A percentile compares a stretch with the other conserved stretches of the same genome.
Evolutionary conservation across 805 yeast species (phyloP).

Genomic region (Maudiozyma saulgeensis): DNA sequence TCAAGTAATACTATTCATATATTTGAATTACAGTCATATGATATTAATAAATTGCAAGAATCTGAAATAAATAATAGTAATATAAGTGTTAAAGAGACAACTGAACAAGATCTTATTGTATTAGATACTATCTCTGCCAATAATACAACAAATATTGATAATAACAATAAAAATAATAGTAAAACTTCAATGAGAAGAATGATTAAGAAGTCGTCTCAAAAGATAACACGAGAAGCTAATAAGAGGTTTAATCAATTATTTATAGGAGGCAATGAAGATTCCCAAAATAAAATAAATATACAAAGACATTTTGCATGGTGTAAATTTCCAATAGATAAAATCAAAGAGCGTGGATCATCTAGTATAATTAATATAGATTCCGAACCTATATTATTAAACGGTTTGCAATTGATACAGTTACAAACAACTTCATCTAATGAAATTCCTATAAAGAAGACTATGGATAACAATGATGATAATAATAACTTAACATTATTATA

Average conservation of each 20-base stretch:
- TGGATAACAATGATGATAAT: not conserved
- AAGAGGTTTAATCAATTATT: slow-evolving; percentile 77
- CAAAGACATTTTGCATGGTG: slow-evolving; percentile 82
- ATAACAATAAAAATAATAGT: not conserved
- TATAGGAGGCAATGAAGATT: slow-evolving; percentile 32
- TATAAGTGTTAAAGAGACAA: not conserved
- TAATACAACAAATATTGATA: not conserved
- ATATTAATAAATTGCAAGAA: not conserved
- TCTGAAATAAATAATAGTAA: not conserved
- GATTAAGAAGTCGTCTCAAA: slow-evolving; percentile 65
- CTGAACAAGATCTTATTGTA: slow-evolving; percentile 1
- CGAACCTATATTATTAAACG: not conserved
- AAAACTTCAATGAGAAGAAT: slow-evolving; percentile 34
- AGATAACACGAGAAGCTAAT: slow-evolving; percentile 67
- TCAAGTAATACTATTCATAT: slow-evolving; percentile 88
- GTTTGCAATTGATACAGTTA: not conserved
- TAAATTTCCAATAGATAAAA: slow-evolving; percentile 51
- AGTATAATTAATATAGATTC: not conserved
- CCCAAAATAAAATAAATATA: slow-evolving; percentile 67
- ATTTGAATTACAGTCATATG: slow-evolving; percentile 48
- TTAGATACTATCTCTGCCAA: not conserved
- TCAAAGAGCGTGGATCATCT: not conserved
- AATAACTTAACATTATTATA: not conserved
- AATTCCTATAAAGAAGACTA: not conserved
- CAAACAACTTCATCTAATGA: not conserved